phyloP scores from a whole-genome alignment of 1,284 basidiomycete species.

The Tilletia caries region DNA sequence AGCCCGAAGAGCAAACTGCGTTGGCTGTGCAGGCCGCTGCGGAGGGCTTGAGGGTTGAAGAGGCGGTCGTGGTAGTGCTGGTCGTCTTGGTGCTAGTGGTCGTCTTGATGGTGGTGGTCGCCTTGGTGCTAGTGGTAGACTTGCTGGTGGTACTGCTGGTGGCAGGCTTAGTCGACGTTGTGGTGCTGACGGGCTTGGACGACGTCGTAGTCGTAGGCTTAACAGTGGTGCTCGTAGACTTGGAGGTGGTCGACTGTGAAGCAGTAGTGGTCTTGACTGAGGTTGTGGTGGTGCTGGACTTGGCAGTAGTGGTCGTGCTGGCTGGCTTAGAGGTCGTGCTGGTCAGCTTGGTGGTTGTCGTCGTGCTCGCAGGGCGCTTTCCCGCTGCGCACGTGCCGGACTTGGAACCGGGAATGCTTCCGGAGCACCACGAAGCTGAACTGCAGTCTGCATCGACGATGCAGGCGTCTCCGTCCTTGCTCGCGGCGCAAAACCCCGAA shows the following conservation, averaged over 20 bases:
- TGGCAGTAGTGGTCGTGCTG: neutral
- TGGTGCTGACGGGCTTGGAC: neutral
- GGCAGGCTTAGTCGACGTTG: neutral
- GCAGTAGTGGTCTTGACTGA: neutral
- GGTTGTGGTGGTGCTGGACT: neutral
- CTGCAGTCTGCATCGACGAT: neutral
- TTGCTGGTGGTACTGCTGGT: neutral
- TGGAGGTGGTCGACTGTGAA: neutral
- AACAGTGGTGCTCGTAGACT: neutral
- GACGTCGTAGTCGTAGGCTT: neutral
- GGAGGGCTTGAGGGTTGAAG: constrained; percentile 3
- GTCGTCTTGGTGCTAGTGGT: neutral
- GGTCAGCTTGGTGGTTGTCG: neutral
- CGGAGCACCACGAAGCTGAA: neutral
- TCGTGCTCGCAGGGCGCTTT: neutral
- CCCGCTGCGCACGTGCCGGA: neutral
- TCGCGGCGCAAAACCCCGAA: neutral
- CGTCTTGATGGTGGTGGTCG: neutral
- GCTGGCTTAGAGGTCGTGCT: neutral
- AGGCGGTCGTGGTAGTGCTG: neutral
- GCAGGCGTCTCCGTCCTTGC: neutral
- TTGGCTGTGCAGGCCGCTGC: constrained; percentile 1
- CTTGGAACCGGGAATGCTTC: neutral
- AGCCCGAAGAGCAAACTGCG: neutral
- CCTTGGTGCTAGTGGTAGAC: neutral